Base-by-base conservation (phyloP, 2,329 filamentous ascomycete genomes). In the Scytalidium sp. region DNA sequence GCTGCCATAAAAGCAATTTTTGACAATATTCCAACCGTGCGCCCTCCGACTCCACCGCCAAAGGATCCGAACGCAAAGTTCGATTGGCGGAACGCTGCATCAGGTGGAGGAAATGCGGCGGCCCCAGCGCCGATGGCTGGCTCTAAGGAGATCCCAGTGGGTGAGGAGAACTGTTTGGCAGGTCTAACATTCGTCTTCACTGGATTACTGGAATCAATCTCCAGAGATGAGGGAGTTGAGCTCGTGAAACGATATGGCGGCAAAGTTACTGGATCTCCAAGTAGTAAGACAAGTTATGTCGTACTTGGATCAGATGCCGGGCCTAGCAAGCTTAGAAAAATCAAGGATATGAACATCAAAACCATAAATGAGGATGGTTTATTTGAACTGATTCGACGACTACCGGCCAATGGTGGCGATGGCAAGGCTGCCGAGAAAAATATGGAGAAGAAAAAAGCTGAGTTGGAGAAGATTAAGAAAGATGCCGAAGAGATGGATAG, bases 161-260 rank as follows among this genome's bases (percentile, higher is more conserved):
- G 94, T 7, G 84, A 85, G 46, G 89, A 94, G 10, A 95, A 97
- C 60, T 99, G 94, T 64, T 79, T 99, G 49, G 85, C 85, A 48
- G 94, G 95, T 0, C 76, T 97, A 49, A 88, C 84, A 0, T 99
- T 99, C 64, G 94, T 99, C 22, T 99, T 99, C 62, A 99, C 95
- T 1, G 94, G 94, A 20, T 78, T 97, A 20, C 75, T 97, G 36
- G 81, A 88, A 53, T 85, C 81, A 0, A 80, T 97, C 50, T 85
- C 88, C 41, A 84, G 94, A 53, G 91, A 96, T 5, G 91, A 96
- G 60, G 93, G 83, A 1, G 86, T 92, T 57, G 84, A 81, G 41
- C 75, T 99, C 17, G 90, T 97, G 50, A 99, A 99, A 68, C 84
- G 86, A 54, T 95, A 97, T 66, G 95, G 94, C 40, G 94, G 94